Evolutionary conservation across 352 stramenopile genomes (phyloP).

Genomic region (Globisporangium rhizosaccharum): DNA sequence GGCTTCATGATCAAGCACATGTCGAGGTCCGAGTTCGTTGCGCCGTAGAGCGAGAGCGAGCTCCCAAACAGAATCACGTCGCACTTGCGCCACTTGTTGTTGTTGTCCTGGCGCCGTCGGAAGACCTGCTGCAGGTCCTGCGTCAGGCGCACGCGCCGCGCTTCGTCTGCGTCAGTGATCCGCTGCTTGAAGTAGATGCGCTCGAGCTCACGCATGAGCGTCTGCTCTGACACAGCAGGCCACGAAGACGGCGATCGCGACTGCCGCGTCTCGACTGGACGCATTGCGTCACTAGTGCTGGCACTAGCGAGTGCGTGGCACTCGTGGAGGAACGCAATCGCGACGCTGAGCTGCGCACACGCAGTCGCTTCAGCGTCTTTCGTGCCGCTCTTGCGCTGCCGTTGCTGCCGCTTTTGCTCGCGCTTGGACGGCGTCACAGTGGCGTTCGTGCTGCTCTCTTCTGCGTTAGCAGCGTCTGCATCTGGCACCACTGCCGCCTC

Average conservation of each 20-base stretch:
- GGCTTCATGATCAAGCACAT: slow-evolving; percentile 51
- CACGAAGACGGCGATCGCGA: background rate
- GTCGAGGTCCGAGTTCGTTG: slow-evolving; percentile 67
- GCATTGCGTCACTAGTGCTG: background rate
- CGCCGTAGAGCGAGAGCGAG: slow-evolving; percentile 71
- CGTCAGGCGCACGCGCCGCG: slow-evolving; percentile 28
- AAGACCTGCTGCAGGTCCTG: slow-evolving; percentile 40
- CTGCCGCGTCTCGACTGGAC: background rate
- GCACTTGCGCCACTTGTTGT: slow-evolving; percentile 51
- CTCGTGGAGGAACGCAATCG: slow-evolving; percentile 40
- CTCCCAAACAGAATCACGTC: slow-evolving; percentile 68
- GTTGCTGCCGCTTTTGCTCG: slow-evolving; percentile 21
- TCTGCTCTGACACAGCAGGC: background rate
- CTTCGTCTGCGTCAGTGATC: slow-evolving; percentile 44
- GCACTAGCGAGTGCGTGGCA: slow-evolving; percentile 8
- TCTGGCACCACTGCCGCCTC: background rate
- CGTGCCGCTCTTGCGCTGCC: slow-evolving; percentile 1
- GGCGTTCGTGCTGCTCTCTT: background rate
- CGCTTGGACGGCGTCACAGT: slow-evolving; percentile 7
- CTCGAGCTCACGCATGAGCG: slow-evolving; percentile 27
- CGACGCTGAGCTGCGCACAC: slow-evolving; percentile 41
- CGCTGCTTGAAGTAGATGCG: slow-evolving; percentile 34
- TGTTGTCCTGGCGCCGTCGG: slow-evolving; percentile 33
- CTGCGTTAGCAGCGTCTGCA: background rate
- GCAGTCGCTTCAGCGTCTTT: slow-evolving; percentile 5